phyloP scores from a whole-genome alignment of 2,329 filamentous ascomycete species.

The Cercospora brassicicola region DNA sequence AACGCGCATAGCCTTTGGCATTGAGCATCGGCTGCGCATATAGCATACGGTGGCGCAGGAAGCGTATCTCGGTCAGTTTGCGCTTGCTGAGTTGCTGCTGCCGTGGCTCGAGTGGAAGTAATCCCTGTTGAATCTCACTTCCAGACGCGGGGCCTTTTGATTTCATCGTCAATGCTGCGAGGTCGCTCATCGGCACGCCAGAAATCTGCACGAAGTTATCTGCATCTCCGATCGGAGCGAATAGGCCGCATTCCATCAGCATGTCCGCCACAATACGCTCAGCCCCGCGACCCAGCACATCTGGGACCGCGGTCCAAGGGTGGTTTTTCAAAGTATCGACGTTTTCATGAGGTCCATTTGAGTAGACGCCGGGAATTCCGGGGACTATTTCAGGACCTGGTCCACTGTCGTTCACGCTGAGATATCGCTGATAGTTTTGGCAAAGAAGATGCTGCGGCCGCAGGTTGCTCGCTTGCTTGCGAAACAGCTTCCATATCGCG shows the following conservation, averaged over 20 bases:
- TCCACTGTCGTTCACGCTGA: slow-evolving; percentile 34
- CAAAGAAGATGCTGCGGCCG: slow-evolving; percentile 75
- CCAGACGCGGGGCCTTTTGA: no score
- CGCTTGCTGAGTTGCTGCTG: slow-evolving; percentile 1
- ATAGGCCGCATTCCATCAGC: slow-evolving; percentile 76
- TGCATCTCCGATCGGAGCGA: slow-evolving; percentile 60
- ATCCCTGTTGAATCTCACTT: background rate
- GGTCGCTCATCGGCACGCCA: slow-evolving; percentile 63
- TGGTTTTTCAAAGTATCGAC: slow-evolving; percentile 65
- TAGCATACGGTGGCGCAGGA: slow-evolving; percentile 81
- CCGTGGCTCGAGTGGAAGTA: background rate
- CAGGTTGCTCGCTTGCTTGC: slow-evolving; percentile 49
- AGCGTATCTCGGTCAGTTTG: slow-evolving; percentile 54
- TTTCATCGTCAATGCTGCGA: slow-evolving; percentile 26
- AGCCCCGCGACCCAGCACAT: slow-evolving; percentile 71
- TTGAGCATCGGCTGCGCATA: slow-evolving; percentile 76
- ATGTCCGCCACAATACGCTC: slow-evolving; percentile 76
- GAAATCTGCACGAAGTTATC: slow-evolving; percentile 75
- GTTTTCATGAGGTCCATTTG: slow-evolving; percentile 67
- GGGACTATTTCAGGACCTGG: slow-evolving; percentile 40
- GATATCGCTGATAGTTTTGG: slow-evolving; percentile 70
- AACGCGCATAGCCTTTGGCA: slow-evolving; percentile 64
- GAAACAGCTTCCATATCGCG: slow-evolving; percentile 73
- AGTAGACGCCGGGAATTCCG: slow-evolving; percentile 66
- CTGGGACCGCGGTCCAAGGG: slow-evolving; percentile 74